Evolutionary conservation across 2,329 filamentous ascomycete species (phyloP).

Genomic region (Colletotrichum godetiae): DNA sequence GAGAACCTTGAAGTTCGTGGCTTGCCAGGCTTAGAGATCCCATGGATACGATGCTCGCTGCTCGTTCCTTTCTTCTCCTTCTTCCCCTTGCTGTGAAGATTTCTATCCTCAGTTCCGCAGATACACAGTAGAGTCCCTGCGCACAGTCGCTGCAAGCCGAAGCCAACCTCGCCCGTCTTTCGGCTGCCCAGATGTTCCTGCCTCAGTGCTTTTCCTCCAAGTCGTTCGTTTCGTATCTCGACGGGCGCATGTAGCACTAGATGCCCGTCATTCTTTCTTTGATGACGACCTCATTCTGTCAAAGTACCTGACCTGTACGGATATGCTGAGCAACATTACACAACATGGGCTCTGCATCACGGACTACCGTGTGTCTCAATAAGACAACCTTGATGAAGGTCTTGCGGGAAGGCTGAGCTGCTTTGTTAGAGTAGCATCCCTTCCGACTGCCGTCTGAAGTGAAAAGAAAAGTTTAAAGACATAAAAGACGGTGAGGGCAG

Average conservation of each 20-base stretch:
- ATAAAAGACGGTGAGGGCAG: constrained; percentile 28
- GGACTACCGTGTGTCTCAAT: neutral
- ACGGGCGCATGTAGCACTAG: neutral
- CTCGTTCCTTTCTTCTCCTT: neutral
- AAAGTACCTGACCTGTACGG: neutral
- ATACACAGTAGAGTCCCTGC: neutral
- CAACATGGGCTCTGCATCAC: neutral
- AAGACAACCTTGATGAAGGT: neutral
- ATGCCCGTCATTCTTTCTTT: neutral
- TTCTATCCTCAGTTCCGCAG: no score
- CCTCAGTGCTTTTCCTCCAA: neutral
- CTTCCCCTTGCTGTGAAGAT: neutral
- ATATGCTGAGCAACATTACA: neutral
- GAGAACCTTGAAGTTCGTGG: neutral
- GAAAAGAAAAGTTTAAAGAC: constrained; percentile 8
- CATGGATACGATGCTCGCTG: neutral
- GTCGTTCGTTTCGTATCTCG: neutral
- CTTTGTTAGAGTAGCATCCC: neutral
- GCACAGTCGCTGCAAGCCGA: neutral
- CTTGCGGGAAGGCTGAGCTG: neutral
- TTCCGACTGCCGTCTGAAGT: neutral
- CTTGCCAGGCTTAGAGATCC: neutral
- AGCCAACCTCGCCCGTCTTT: neutral
- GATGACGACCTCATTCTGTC: constrained; percentile 4
- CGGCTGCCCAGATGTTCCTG: neutral